Conservation (phyloP, 331 rosid genomes). For the Telfairia occidentalis region DNA sequence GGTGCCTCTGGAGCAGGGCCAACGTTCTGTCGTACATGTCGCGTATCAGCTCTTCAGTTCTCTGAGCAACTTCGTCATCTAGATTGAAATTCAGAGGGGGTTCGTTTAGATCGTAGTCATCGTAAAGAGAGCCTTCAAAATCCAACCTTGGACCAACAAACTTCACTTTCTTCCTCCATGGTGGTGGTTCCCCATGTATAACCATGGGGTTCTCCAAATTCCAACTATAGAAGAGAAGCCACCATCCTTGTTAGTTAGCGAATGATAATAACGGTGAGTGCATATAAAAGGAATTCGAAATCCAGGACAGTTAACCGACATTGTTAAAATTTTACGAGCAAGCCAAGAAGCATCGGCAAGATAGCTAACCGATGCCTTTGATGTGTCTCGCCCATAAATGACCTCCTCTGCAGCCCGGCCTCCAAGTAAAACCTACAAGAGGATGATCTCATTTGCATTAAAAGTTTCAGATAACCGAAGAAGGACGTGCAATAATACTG, state of each 20-base stretch:
- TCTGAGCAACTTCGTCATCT: constrained; percentile 62
- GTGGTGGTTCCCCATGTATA: constrained; percentile 91
- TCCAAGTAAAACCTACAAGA: constrained; percentile 70
- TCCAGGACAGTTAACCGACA: constrained; percentile 29
- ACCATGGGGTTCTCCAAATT: constrained; percentile 92
- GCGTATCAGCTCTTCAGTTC: constrained; percentile 60
- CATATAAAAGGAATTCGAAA: background rate
- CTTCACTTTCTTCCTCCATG: constrained; percentile 65
- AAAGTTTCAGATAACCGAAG: background rate
- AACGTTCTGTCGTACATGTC: constrained; percentile 56
- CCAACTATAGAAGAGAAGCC: constrained; percentile 43
- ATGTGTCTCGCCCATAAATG: constrained; percentile 87
- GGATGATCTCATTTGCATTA: background rate
- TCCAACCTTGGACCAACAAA: constrained; percentile 90
- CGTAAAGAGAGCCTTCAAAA: constrained; percentile 89
- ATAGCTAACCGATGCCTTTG: constrained; percentile 76
- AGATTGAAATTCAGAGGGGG: constrained; percentile 76
- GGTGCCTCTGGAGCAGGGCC: constrained; percentile 65
- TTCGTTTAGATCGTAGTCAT: constrained; percentile 56
- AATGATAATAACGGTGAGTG: constrained; percentile 8
- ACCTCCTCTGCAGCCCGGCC: constrained; percentile 98
- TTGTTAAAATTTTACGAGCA: constrained; percentile 92
- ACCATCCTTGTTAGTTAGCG: constrained; percentile 12
- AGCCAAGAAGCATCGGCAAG: constrained; percentile 98
- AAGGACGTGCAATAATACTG: background rate